Evolutionary conservation across 768 basidiomycete genomes (phyloP).

Genomic region (Mycena alexandri): DNA sequence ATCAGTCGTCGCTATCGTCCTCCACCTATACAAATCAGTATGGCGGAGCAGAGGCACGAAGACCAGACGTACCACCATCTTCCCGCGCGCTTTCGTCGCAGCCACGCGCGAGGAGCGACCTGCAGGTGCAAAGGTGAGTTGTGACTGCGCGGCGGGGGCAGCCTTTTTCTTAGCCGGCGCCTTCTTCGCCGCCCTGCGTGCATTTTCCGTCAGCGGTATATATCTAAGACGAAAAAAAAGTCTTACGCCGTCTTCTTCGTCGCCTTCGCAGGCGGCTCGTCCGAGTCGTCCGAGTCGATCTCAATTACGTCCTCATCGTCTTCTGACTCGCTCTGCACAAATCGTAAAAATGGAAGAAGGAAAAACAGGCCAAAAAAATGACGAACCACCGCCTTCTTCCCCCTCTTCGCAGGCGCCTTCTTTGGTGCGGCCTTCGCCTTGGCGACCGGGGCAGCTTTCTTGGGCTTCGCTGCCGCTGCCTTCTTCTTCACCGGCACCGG

Average conservation of each 20-base stretch:
- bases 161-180: constrained; percentile 50
- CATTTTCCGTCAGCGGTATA: not conserved
- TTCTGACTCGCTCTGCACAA: constrained; percentile 58
- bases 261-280: constrained; percentile 57
- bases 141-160: constrained; percentile 59
- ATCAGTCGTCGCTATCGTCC: constrained; percentile 48
- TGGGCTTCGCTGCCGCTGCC: constrained; percentile 50
- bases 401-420: constrained; percentile 59
- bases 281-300: constrained; percentile 64
- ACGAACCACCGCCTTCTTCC: constrained; percentile 63
- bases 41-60: not conserved
- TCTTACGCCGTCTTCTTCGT: constrained; percentile 72
- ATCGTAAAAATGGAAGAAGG: constrained; percentile 2
- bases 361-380: constrained; percentile 12
- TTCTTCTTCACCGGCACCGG: constrained; percentile 61
- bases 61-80: constrained; percentile 61
- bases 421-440: constrained; percentile 57
- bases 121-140: constrained; percentile 71
- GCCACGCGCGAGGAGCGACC: constrained; percentile 75
- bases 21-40: constrained; percentile 34
- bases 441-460: constrained; percentile 48
- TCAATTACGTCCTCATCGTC: constrained; percentile 64
- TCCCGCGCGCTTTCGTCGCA: constrained; percentile 75
- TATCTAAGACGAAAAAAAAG: constrained; percentile 2
- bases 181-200: constrained; percentile 50